phyloP scores from a whole-genome alignment of 768 basidiomycete species.

The Serendipita sp. region DNA sequence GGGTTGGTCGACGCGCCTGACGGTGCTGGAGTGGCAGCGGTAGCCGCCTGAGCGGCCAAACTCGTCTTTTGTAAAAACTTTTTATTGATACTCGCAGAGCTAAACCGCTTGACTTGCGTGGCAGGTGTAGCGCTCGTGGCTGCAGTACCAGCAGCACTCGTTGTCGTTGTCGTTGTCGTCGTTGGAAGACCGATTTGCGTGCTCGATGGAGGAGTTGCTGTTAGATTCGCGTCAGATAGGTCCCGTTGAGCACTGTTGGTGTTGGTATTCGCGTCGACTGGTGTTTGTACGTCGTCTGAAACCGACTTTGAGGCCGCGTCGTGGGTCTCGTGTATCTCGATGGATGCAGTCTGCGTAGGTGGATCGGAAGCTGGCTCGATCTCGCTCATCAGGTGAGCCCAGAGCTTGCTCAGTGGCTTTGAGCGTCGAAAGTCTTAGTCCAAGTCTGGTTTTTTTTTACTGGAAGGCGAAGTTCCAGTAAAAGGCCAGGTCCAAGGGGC shows the following conservation, averaged over 20 bases:
- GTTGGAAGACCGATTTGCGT: background rate
- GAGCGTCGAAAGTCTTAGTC: background rate
- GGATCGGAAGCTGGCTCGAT: conserved; percentile 1
- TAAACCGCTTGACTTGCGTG: conserved; percentile 57
- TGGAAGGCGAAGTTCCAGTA: too few species aligned
- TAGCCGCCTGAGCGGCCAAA: conserved; percentile 24
- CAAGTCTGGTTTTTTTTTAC: background rate
- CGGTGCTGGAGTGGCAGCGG: conserved; percentile 21
- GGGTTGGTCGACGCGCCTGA: conserved; percentile 32
- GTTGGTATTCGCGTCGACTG: background rate
- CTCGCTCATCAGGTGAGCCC: conserved; percentile 2
- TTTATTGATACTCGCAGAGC: conserved; percentile 84
- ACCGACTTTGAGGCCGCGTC: background rate
- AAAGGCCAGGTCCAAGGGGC: too few species aligned
- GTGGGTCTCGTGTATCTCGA: background rate
- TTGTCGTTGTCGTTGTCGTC: background rate
- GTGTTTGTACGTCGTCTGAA: background rate
- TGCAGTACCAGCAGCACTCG: conserved; percentile 10
- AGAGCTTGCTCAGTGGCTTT: background rate
- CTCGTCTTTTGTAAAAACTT: conserved; percentile 88
- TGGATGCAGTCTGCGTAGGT: background rate
- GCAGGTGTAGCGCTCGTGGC: conserved; percentile 17
- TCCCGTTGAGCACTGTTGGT: background rate
- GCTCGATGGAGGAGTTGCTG: background rate
- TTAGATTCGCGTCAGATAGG: background rate